Base-by-base conservation (phyloP, 805 yeast species). In the Pichia californica region DNA sequence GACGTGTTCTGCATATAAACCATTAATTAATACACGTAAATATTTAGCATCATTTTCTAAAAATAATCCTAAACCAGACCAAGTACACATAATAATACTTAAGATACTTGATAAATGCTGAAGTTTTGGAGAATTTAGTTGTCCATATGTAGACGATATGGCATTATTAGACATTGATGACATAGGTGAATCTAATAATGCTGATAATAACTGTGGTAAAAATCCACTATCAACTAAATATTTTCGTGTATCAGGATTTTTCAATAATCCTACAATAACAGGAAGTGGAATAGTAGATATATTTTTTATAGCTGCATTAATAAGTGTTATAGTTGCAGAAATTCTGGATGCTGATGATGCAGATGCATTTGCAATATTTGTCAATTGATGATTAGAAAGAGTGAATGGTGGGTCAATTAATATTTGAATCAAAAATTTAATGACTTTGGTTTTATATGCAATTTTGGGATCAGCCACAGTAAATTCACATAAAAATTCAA, bases 61-160 rank as follows among this genome's bases (percentile, higher is more conserved):
- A 52, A 81, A 75, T 14, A 82, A 75, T 47, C 81, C 71, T 10
- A 88, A 55, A 0, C 99, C 99, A 11, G 83, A 70, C 78, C 91
- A 82, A 28, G 79, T 71, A 48, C 86, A 83, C 38, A 91, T 62
- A 20, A 86, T 64, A 4, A 74, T 58, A 0, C 83, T 64, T 2
- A 91, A 59, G 8, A 87, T 67, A 34, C 74, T 70, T 0, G 88
- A 76, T 13, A 78, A 67, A 46, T 71, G 74, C 45, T 81, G 83
- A 25, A 88, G 64, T 50, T 71, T 76, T 31, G 77, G 81, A 3
- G 47, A 25, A 45, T 71, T 71, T 25, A 71, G 57, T 40, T 74
- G 75, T 8, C 70, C 67, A 15, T 74, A 64, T 16, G 13, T 21
- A 25, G 38, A 29, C 18, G 38, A 35, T 10, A 35, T 35, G 10